Evolutionary conservation across 768 basidiomycete genomes (phyloP).

Genomic region (Termitomyces sp.): DNA sequence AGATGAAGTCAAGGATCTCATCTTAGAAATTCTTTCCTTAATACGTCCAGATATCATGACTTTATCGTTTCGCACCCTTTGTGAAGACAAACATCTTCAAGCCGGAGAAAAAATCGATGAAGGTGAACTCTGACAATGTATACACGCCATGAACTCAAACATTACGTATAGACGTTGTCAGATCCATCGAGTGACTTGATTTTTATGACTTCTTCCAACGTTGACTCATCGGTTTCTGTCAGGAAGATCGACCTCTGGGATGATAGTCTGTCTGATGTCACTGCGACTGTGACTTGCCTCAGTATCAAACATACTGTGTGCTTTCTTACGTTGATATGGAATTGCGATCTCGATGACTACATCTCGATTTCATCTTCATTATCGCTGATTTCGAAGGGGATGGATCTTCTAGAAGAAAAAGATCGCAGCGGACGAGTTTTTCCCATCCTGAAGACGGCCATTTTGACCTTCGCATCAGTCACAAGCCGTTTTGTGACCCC

Average conservation of each 20-base stretch:
- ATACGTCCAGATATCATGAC: constrained; percentile 15
- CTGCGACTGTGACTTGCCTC: constrained; percentile 9
- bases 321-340: constrained; percentile 35
- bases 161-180: constrained; percentile 6
- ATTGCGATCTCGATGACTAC: constrained; percentile 18
- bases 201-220: not conserved
- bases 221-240: not conserved
- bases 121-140: constrained; percentile 20
- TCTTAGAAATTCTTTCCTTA: constrained; percentile 30
- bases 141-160: not conserved
- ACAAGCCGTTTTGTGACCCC: constrained; percentile 3
- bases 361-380: constrained; percentile 1
- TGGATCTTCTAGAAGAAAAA: constrained; percentile 6
- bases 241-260: not conserved
- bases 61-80: constrained; percentile 18
- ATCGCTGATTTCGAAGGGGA: constrained; percentile 12
- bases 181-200: constrained; percentile 8
- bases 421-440: not conserved
- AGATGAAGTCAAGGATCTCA: constrained; percentile 27
- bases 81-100: constrained; percentile 20
- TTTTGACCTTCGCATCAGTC: constrained; percentile 33
- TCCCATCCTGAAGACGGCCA: constrained; percentile 28
- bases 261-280: not conserved
- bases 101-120: constrained; percentile 30
- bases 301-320: constrained; percentile 22